Base-by-base conservation (phyloP, 495 filamentous ascomycete species). In the Podospora australis region DNA sequence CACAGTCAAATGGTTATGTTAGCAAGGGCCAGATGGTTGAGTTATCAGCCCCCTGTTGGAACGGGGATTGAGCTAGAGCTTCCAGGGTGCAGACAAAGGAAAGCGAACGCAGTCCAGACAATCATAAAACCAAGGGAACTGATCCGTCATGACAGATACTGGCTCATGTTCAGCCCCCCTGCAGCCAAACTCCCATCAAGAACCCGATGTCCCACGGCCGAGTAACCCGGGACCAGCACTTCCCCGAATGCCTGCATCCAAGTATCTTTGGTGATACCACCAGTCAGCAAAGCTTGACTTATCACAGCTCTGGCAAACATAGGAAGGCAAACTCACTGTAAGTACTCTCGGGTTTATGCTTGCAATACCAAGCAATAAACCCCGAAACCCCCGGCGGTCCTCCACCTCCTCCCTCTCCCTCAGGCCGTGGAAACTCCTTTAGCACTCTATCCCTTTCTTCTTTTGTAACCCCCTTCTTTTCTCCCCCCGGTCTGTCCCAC, bases 331-430 rank as follows among this genome's bases (percentile, higher is more conserved):
- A 60, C 61, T 68, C 61, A 64, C 57, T 60, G 58, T 70, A 71
- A 17, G 69, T 74, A 7, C 54, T 54, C 13, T 47, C 43, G 1
- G 68, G 62, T 60, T 74, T 74, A 29, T 43, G 70, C 63, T 2
- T 39, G 22, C 46, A 48, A 40, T 48, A 48, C 46, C 46, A 48
- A n/a, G 34, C 34, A 25, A 48, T 16, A 11, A 29, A 39, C 46
- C 21, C 6, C 46, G 40, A 40, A 17, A 48, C 6, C 23, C 32
- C 34, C n/a, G 7, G 5, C 13, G 22, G 11, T 13, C 7, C 2
- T 7, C 35, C 24, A n/a, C 11, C 46, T 2, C 17, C 34, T 26
- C 4, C 14, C 26, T 13, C 26, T 6, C 36, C 36, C 36, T 28
- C 30, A 6, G n/a, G 23, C 21, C 24, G 22, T 8, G 45, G 30